Evolutionary conservation across 768 basidiomycete species (phyloP), one percentile per base, ranked within the genome.

Genomic region (Mycena crocata): DNA sequence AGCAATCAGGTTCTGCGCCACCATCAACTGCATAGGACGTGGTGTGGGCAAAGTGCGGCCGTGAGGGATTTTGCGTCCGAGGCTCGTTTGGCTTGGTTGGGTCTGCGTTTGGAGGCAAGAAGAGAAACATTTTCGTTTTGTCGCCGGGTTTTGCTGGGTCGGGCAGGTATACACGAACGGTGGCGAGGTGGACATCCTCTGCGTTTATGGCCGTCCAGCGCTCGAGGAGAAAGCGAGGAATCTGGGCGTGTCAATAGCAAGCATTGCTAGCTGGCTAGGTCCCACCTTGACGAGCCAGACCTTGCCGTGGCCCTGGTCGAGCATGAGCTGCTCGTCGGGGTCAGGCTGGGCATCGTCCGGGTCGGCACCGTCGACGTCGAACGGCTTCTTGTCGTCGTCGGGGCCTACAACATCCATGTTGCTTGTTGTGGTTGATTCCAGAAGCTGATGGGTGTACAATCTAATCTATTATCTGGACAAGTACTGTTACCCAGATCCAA

Each of bases 231-330:
- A 92, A 92, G 74, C 91, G 91, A 0, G 95, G 96, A 46, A 97
- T 89, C 93, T 95, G 79, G 40, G 62, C 44, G 52, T 24, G 52
- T 34, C 55, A 49, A 45, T 51, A 26, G 34, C 30, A 44, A 17
- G 57, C 50, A 7, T n/a, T n/a, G n/a, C 21, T 14, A 30, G 32
- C n/a, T 15, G 19, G 31, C 52, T 32, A 39, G n/a, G 71, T n/a
- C n/a, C n/a, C n/a, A 93, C 93, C 87, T 94, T 94, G 73, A 94
- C 93, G 45, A 94, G 83, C 94, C 93, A 96, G 21, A 94, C 90
- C 67, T 88, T 81, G 49, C 93, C 91, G 51, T 88, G 87, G 23
- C 90, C 90, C 66, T 89, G 85, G 76, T 92, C 88, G 37, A 93
- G 80, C 86, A 93, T 90, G n/a, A 95, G 82, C 49, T 89, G 85